These are phyloP conservation scores for Xerocomus amazonicus DNA, from an alignment of 1,284 basidiomycete genomes.

Conservation along the genomic window DNA sequence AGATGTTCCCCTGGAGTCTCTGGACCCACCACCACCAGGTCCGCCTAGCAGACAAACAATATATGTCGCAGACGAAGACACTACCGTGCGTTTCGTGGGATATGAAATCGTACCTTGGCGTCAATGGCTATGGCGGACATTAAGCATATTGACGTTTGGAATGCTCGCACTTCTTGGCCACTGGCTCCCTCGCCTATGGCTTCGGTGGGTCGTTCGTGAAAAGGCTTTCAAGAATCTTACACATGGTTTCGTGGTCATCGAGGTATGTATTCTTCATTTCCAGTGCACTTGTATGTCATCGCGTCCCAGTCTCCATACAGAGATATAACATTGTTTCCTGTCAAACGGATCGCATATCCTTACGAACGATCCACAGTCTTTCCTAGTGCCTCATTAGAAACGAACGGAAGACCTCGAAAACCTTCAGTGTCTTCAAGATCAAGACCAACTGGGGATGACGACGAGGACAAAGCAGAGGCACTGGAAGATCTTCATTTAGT, in stretches of 20 bases:
- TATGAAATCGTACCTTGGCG: conserved; percentile 72
- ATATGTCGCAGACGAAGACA: conserved; percentile 89
- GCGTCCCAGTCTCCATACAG: conserved; percentile 68
- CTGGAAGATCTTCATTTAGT: conserved; percentile 57
- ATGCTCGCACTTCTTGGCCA: conserved; percentile 80
- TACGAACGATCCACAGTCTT: conserved; percentile 81
- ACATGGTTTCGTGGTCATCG: conserved; percentile 81
- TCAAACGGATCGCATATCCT: conserved; percentile 68
- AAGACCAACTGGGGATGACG: conserved; percentile 28
- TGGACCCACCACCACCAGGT: conserved; percentile 67
- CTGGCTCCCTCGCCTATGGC: conserved; percentile 92
- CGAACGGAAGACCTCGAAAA: conserved; percentile 24
- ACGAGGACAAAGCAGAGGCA: conserved; percentile 33
- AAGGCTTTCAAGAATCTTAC: conserved; percentile 76
- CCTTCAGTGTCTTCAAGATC: conserved; percentile 22
- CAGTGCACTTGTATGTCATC: neutral
- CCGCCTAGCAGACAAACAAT: conserved; percentile 84
- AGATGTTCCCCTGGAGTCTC: conserved; percentile 54
- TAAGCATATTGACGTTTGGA: conserved; percentile 73
- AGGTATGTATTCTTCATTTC: conserved; percentile 55
- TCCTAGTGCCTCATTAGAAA: conserved; percentile 34
- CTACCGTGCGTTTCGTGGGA: conserved; percentile 86
- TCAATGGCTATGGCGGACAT: conserved; percentile 67
- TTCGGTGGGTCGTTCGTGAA: conserved; percentile 83
- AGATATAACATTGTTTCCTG: conserved; percentile 74